Evolutionary conservation across 2,329 filamentous ascomycete species (phyloP), one percentile per base, ranked within the genome.

Genomic region (Penicillium sp.): DNA sequence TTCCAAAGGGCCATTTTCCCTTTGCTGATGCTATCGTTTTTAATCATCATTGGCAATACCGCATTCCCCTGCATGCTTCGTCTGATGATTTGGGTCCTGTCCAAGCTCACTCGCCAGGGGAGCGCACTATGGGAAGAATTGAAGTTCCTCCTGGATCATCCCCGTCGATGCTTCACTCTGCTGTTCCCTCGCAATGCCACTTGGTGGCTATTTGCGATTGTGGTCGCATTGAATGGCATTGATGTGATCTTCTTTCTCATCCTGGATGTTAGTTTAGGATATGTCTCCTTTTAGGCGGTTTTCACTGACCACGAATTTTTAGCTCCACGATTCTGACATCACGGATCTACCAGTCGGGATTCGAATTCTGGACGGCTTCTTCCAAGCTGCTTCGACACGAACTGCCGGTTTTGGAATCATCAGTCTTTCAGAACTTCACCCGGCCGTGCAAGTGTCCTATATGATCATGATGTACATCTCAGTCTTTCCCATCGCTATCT

Each of bases 391-490:
- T 0, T 87, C 90, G 5, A 97, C 93, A 1, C 82, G 94, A 69
- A 97, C 94, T 0, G 93, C 94, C 4, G 93, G 94, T 0, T 96
- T 97, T 68, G 82, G 89, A 1, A 89, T 89, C 30, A 84, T 97
- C 64, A 91, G 88, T 69, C 77, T 97, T 37, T 79, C 88, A 1
- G 77, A 83, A 0, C 79, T 99, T 2, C 92, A 97, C 63, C 92
- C 94, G 1, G 94, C 89, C 3, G 90, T 97, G 55, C 92, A 96
- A 67, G 91, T 95, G 14, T 90, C 91, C 25, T 97, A 97, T 76
- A 80, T 97, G 74, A 87, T 97, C 73, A 97, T 97, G 94, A 97
- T 97, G 94, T 97, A 97, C 74, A 96, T 97, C 59, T 96, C 92
- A 55, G 90, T 97, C 57, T 96, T 96, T 65, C 93, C 93, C 5